A percentile compares a stretch with the other conserved stretches of the same genome.
These are phyloP conservation scores for Mortierella sp. DNA, from an alignment of 371 early-diverging fungal genomes.

Conservation along the genomic window DNA sequence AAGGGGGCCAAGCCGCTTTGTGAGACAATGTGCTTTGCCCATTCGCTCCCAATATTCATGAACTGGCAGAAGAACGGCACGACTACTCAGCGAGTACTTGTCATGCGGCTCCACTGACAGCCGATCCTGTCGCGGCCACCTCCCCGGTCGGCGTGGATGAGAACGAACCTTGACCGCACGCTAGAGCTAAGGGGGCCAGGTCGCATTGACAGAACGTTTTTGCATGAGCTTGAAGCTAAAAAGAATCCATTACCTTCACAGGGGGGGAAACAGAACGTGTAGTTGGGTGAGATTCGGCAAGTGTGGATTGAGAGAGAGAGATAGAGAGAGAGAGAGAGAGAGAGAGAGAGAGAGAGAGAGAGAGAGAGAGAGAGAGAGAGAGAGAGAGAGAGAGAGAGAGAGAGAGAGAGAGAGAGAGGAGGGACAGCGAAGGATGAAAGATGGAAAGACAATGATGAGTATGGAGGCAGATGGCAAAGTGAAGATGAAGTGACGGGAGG, in stretches of 20 bases:
- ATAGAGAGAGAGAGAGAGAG: too few relatives aligned
- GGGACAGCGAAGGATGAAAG: too few relatives aligned
- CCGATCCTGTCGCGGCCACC: constrained; percentile 17
- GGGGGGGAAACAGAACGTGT: neutral
- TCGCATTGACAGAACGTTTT: constrained; percentile 17
- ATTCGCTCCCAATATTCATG: constrained; percentile 5
- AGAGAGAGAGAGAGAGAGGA: neutral
- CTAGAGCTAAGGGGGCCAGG: constrained; percentile 14
- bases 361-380: neutral
- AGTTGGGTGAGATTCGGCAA: neutral
- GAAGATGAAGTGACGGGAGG: too few relatives aligned
- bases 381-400: neutral
- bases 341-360: neutral
- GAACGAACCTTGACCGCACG: constrained; percentile 15
- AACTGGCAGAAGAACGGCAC: constrained; percentile 16
- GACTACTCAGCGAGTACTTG: constrained; percentile 9
- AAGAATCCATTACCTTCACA: constrained; percentile 11
- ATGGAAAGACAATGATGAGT: neutral
- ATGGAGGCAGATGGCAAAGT: too few relatives aligned
- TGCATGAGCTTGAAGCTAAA: constrained; percentile 10
- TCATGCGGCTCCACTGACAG: constrained; percentile 14
- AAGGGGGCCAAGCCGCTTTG: constrained; percentile 13
- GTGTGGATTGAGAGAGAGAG: too few relatives aligned
- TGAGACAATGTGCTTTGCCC: constrained; percentile 5
- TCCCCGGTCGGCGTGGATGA: constrained; percentile 14